Evolutionary conservation across 2,329 filamentous ascomycete genomes (phyloP).

Genomic region (Aureobasidium melanogenum): DNA sequence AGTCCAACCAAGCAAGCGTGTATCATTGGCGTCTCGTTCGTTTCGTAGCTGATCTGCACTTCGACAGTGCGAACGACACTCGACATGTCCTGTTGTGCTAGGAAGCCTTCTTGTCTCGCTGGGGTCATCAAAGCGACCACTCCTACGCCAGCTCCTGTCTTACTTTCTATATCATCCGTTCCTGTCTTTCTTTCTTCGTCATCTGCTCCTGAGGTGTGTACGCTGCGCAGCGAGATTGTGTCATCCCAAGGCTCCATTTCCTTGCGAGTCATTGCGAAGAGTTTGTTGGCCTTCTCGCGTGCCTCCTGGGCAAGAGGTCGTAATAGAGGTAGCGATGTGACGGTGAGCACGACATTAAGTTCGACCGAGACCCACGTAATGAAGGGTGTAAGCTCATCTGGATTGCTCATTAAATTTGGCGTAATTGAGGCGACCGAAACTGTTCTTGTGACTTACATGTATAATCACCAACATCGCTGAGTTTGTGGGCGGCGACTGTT

Average conservation of each 20-base stretch:
- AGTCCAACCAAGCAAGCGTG: slow-evolving; percentile 25
- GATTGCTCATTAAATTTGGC: neutral
- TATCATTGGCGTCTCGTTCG: slow-evolving; percentile 18
- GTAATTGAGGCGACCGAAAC: neutral
- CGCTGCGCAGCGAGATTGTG: slow-evolving; percentile 8
- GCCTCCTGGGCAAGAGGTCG: slow-evolving; percentile 19
- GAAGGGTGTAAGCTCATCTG: slow-evolving; percentile 19
- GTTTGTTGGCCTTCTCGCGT: slow-evolving; percentile 10
- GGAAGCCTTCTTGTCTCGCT: slow-evolving; percentile 15
- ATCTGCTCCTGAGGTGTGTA: neutral
- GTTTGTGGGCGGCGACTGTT: slow-evolving; percentile 21
- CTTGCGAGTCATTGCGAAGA: slow-evolving; percentile 13
- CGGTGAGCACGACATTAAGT: slow-evolving; percentile 28
- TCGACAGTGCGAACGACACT: slow-evolving; percentile 17
- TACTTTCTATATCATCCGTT: neutral
- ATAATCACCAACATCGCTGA: slow-evolving; percentile 22
- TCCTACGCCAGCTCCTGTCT: slow-evolving; percentile 6
- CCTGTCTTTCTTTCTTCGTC: neutral
- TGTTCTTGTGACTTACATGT: slow-evolving; percentile 15
- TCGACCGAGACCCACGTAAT: slow-evolving; percentile 23
- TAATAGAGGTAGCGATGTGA: slow-evolving; percentile 22
- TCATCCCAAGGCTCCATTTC: slow-evolving; percentile 8
- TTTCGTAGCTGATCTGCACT: slow-evolving; percentile 17
- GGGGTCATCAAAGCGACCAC: slow-evolving; percentile 7
- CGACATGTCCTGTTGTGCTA: slow-evolving; percentile 13